Conservation (phyloP, 345 rosid genomes). For the Chamaenerion angustifolium region DNA sequence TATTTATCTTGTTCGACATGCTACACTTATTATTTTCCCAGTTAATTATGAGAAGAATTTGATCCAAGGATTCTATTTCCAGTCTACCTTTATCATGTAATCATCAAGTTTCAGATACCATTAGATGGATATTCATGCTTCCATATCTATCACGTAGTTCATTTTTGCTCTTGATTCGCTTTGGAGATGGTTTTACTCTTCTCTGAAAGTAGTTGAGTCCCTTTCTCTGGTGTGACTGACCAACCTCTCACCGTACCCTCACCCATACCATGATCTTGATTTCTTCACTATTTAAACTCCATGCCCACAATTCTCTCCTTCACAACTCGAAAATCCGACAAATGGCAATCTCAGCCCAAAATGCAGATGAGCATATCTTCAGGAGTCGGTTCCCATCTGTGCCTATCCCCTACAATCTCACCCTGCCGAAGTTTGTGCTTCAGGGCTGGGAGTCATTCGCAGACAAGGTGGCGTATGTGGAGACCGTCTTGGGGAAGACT, state of each 20-base stretch:
- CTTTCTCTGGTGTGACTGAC: too few relatives aligned
- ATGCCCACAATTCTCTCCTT: conserved; percentile 5
- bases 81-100: too few relatives aligned
- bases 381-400: conserved; percentile 47
- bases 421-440: conserved; percentile 75
- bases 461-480: conserved; percentile 74
- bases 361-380: conserved; percentile 35
- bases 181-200: too few relatives aligned
- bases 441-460: conserved; percentile 53
- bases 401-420: conserved; percentile 41
- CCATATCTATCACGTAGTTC: too few relatives aligned
- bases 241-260: background rate
- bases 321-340: conserved; percentile 1
- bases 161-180: too few relatives aligned
- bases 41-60: too few relatives aligned
- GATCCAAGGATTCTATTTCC: too few relatives aligned
- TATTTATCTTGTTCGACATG: too few relatives aligned
- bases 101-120: too few relatives aligned
- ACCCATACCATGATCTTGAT: background rate
- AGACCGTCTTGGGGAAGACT: conserved; percentile 54
- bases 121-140: too few relatives aligned
- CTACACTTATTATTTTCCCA: too few relatives aligned
- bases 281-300: background rate
- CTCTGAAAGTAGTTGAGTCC: too few relatives aligned
- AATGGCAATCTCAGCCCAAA: background rate